Evolutionary conservation across 805 yeast genomes (phyloP).

Genomic region (Candida insectorum): DNA sequence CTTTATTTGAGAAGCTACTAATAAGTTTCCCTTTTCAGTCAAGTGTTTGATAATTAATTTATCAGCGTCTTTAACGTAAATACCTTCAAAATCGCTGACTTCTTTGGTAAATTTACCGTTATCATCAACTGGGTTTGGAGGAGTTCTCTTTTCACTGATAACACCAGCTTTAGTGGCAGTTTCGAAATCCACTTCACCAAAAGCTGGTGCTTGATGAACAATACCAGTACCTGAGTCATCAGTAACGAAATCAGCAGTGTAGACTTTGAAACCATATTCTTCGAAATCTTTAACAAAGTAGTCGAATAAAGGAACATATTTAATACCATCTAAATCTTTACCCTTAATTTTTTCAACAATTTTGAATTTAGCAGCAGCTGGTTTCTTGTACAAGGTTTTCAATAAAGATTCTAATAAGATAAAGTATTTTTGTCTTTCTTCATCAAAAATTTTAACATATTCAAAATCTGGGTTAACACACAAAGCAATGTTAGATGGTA

Average conservation of each 20-base stretch:
- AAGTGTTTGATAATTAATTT: slow-evolving; percentile 81
- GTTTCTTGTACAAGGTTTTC: slow-evolving; percentile 88
- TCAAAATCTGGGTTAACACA: slow-evolving; percentile 90
- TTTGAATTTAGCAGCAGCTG: slow-evolving; percentile 82
- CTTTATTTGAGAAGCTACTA: slow-evolving; percentile 77
- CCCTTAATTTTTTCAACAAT: slow-evolving; percentile 80
- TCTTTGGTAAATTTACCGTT: slow-evolving; percentile 77
- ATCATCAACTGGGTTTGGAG: slow-evolving; percentile 96
- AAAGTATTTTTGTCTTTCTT: slow-evolving; percentile 75
- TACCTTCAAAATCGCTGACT: slow-evolving; percentile 73
- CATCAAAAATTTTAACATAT: slow-evolving; percentile 89
- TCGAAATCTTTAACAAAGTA: slow-evolving; percentile 74
- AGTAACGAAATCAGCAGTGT: slow-evolving; percentile 80
- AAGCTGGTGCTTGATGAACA: slow-evolving; percentile 97
- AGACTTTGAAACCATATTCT: slow-evolving; percentile 79
- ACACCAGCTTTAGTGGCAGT: slow-evolving; percentile 76
- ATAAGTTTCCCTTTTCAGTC: slow-evolving; percentile 71
- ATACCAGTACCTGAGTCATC: slow-evolving; percentile 98
- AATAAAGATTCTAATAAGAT: slow-evolving; percentile 82
- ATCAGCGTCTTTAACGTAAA: slow-evolving; percentile 95
- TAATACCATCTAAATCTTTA: slow-evolving; percentile 70
- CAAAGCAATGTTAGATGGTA: slow-evolving; percentile 89
- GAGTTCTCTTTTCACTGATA: slow-evolving; percentile 59
- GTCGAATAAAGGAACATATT: slow-evolving; percentile 80
- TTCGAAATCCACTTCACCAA: slow-evolving; percentile 97